Percentiles rank a stretch among this genome's conserved stretches.
phyloP scores from a whole-genome alignment of 805 yeast genomes.

The Cyberlindnera subsufficiens region DNA sequence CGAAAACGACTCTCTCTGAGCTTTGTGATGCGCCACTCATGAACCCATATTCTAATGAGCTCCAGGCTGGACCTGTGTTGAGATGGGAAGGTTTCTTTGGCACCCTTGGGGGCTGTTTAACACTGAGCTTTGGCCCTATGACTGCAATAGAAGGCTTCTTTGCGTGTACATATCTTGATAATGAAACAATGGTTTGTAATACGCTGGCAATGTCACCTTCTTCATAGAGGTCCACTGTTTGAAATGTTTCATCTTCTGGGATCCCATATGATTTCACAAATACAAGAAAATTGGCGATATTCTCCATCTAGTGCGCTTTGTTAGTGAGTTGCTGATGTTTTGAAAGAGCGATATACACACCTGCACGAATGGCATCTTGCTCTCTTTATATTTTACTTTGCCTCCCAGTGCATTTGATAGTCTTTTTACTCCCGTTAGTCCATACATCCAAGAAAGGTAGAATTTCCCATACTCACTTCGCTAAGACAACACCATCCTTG shows the following conservation, averaged over 20 bases:
- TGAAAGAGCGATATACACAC: slow-evolving; percentile 5
- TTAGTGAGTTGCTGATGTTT: background rate
- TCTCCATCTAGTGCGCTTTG: slow-evolving; percentile 58
- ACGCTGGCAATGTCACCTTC: slow-evolving; percentile 73
- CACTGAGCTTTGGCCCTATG: slow-evolving; percentile 53
- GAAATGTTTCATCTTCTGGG: slow-evolving; percentile 77
- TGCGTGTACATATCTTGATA: slow-evolving; percentile 62
- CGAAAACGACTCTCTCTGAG: slow-evolving; percentile 49
- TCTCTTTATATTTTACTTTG: slow-evolving; percentile 43
- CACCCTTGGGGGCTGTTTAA: slow-evolving; percentile 39
- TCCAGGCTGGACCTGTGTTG: slow-evolving; percentile 36
- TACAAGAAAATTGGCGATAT: slow-evolving; percentile 63
- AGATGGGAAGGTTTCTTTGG: slow-evolving; percentile 52
- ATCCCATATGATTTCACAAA: slow-evolving; percentile 62
- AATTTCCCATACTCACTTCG: slow-evolving; percentile 24
- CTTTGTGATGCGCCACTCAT: slow-evolving; percentile 52
- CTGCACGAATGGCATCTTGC: slow-evolving; percentile 67
- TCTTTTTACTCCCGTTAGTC: background rate
- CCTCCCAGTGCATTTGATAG: slow-evolving; percentile 37
- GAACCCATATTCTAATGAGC: slow-evolving; percentile 53
- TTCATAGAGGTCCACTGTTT: slow-evolving; percentile 72
- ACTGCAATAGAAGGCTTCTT: slow-evolving; percentile 45
- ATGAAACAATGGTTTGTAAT: slow-evolving; percentile 63
- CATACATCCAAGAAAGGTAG: background rate
- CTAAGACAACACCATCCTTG: slow-evolving; percentile 57